Conservation (phyloP, 1,284 basidiomycete genomes). For the Takashimella tepidaria region DNA sequence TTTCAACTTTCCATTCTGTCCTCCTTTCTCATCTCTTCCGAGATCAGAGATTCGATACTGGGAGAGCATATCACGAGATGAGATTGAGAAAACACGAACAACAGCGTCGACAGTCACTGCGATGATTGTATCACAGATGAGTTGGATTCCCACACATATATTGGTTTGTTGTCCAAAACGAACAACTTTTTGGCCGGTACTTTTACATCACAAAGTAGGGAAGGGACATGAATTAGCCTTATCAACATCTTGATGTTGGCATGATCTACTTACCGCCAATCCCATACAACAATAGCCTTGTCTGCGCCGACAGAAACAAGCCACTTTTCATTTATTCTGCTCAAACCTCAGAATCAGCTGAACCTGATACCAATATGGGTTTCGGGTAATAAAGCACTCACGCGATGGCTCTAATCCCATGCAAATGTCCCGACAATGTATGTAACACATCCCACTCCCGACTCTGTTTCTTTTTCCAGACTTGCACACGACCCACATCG, state of each 20-base stretch:
- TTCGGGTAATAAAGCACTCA: slow-evolving; percentile 30
- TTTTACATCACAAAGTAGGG: too few species aligned
- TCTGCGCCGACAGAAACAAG: slow-evolving; percentile 83
- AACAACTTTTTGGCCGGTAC: slow-evolving; percentile 71
- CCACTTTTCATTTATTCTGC: slow-evolving; percentile 75
- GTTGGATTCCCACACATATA: slow-evolving; percentile 81
- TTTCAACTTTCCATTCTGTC: slow-evolving; percentile 53
- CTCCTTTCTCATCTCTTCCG: slow-evolving; percentile 55
- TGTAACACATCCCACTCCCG: slow-evolving; percentile 63
- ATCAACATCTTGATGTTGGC: too few species aligned
- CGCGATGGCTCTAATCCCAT: slow-evolving; percentile 39
- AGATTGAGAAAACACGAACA: slow-evolving; percentile 82
- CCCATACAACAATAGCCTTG: slow-evolving; percentile 85
- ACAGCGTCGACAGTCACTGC: slow-evolving; percentile 88
- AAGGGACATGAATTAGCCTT: too few species aligned
- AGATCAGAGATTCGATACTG: slow-evolving; percentile 81
- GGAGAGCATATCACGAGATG: slow-evolving; percentile 81
- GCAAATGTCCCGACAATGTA: slow-evolving; percentile 64
- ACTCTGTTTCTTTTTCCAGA: slow-evolving; percentile 66
- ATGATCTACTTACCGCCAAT: slow-evolving; percentile 35
- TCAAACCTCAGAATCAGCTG: slow-evolving; percentile 56
- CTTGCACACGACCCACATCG: slow-evolving; percentile 74
- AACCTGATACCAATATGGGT: too few species aligned
- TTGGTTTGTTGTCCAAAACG: slow-evolving; percentile 90
- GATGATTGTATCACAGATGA: slow-evolving; percentile 67